Base-by-base conservation (phyloP, 179 eudicot genomes). In the Patellifolia procumbens region DNA sequence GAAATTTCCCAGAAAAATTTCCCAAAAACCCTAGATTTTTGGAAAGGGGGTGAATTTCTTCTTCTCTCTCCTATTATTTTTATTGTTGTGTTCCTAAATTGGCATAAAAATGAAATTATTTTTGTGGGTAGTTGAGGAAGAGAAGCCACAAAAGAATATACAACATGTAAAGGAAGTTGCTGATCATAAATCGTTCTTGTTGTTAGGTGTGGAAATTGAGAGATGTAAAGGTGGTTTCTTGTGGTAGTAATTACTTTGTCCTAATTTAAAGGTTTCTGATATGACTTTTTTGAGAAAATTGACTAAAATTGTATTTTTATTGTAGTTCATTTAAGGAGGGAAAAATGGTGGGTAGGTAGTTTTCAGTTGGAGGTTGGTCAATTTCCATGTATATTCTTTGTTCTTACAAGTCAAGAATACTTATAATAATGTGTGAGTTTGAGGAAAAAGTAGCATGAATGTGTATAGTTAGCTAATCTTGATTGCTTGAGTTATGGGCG, bases 281-380 rank as follows among this genome's bases (percentile, higher is more conserved):
- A 45, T 53, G 79, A 60, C 72, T 63, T 34, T 2, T 53, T 13
- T 12, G 2, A 49, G 0, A 19, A 20, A 7, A 19, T 20, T 16
- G 26, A 39, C 10, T 28, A 65, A 45, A 19, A 20, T 2, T 58
- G 26, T 55, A 32, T 56, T 65, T 65, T 65, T 35, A n/a, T n/a
- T n/a, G n/a, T n/a, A n/a, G n/a, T n/a, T n/a, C n/a, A n/a, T n/a
- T n/a, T n/a, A n/a, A n/a, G 49, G 64, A 82, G 73, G 84, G 84
- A 78, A 81, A 81, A 73, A 5, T 74, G 79, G 79, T 81, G 39
- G 74, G 76, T 76, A 11, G 83, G 85, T 68, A 73, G 69, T 58
- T 75, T 75, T 72, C 78, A 4, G 85, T 79, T 83, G 78, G 80
- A 51, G n/a, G 85, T 79, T 71, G 75, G 80, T 79, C 82, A 70